Base-by-base conservation (phyloP, 2,329 filamentous ascomycete genomes). In the Erysiphe pulchra region DNA sequence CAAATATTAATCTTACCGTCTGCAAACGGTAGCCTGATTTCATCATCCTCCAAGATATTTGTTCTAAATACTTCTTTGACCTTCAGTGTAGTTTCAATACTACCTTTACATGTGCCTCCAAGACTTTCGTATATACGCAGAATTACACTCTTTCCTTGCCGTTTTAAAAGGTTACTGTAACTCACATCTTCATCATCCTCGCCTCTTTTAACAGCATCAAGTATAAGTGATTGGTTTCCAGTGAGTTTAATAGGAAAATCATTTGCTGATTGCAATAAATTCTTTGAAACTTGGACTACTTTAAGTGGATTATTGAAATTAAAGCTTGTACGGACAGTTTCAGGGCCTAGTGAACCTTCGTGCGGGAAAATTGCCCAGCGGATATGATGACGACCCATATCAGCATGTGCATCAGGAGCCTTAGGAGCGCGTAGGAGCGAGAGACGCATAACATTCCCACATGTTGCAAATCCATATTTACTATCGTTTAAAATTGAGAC, bases 381-480 rank as follows among this genome's bases (percentile, higher is more conserved):
- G 53, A 94, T 92, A 50, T 70, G 70, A 60, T 95, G 87, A 38
- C 68, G 70, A 45, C 84, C 87, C 85, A 95, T 94, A 59, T 95
- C 87, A 37, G 87, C 87, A 55, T 93, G 78, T 6, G 75, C 85
- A 59, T 95, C 87, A 0, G 87, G 87, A 0, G 87, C 86, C 59
- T 95, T 95, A 18, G 87, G 81, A 6, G 85, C 77, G 37, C 87
- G 77, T 16, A 94, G 70, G 17, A 95, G 69, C 13, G 79, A 86
- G 10, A 95, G 67, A 4, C 87, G 76, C 87, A 95, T 95, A 46
- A 85, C 61, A 57, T 80, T 90, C 39, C 87, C 87, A 42, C 72
- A 75, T 13, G 85, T 92, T 18, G 87, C 87, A 58, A 95, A 95
- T 16, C 87, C 87, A 58, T 93, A 95, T 61, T 94, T 94, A 64